Percentiles rank a stretch among this genome's conserved stretches.
These are phyloP conservation scores for Penstemon newberryi DNA, from an alignment of 257 asterid species.

Conservation along the genomic window DNA sequence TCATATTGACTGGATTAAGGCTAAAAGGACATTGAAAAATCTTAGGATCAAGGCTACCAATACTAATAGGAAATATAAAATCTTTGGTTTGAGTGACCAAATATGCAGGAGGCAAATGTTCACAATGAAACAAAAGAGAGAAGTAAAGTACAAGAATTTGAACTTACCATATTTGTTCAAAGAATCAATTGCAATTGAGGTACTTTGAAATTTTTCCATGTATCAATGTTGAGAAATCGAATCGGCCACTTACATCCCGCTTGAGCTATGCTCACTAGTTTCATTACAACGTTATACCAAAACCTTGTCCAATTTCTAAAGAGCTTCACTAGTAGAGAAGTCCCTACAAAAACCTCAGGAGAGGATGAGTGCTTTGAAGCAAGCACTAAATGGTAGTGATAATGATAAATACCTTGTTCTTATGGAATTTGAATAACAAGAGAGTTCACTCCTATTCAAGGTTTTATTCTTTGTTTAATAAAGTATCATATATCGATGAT, in stretches of 20 bases:
- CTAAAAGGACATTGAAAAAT: conserved; percentile 57
- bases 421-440: conserved; percentile 50
- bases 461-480: conserved; percentile 46
- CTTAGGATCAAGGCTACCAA: conserved; percentile 45
- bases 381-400: conserved; percentile 45
- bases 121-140: conserved; percentile 38
- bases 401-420: conserved; percentile 59
- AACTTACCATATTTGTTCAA: conserved; percentile 44
- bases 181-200: conserved; percentile 34
- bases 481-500: not conserved
- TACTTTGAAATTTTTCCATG: conserved; percentile 58
- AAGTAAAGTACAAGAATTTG: conserved; percentile 33
- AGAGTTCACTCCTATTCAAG: conserved; percentile 53
- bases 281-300: conserved; percentile 75
- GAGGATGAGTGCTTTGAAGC: conserved; percentile 51
- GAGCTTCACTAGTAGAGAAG: conserved; percentile 73
- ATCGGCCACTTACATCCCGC: conserved; percentile 55
- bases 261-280: conserved; percentile 68
- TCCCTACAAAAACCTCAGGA: conserved; percentile 72
- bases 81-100: conserved; percentile 58
- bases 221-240: conserved; percentile 64
- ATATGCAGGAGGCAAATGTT: conserved; percentile 61
- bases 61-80: conserved; percentile 51
- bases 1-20: conserved; percentile 62
- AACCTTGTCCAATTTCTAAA: conserved; percentile 51